Conservation (phyloP, 306 rosid species). For the Carpinus fangiana region DNA sequence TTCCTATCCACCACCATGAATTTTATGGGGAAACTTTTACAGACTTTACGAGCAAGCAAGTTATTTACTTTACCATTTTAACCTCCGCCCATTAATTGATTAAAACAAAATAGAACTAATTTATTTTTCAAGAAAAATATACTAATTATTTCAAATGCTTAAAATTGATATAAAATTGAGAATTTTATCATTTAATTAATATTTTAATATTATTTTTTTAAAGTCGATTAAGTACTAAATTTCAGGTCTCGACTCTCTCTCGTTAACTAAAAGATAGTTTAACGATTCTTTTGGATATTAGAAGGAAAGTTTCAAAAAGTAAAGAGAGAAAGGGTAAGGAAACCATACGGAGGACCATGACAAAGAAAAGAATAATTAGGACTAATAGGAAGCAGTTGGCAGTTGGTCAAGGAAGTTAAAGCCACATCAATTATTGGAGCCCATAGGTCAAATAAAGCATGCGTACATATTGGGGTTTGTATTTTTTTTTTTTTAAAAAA, state of each 20-base stretch:
- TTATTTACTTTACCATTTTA: background rate
- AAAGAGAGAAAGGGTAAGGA: background rate
- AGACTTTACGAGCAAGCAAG: background rate
- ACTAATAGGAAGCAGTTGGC: slow-evolving; percentile 25
- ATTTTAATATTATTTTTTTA: no score
- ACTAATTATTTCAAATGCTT: no score
- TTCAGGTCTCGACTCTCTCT: no score
- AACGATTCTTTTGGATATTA: no score
- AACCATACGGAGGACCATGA: slow-evolving; percentile 5
- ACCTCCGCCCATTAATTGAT: background rate
- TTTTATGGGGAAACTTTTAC: background rate
- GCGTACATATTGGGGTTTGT: background rate
- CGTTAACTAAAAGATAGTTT: no score
- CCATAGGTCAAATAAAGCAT: slow-evolving; percentile 25
- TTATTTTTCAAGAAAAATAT: no score
- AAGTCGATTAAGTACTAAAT: no score
- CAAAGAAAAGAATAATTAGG: slow-evolving; percentile 6
- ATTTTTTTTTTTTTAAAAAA: no score
- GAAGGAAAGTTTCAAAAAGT: no score
- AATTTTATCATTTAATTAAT: no score
- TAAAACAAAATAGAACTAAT: no score
- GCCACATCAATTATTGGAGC: slow-evolving; percentile 31
- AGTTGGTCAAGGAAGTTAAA: slow-evolving; percentile 45
- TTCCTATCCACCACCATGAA: background rate
- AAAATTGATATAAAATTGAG: no score